Percentiles rank a stretch among this genome's conserved stretches.
These are phyloP conservation scores for Chlamydomonas sphaeroides DNA, from an alignment of 139 green algal genomes.

Conservation along the genomic window DNA sequence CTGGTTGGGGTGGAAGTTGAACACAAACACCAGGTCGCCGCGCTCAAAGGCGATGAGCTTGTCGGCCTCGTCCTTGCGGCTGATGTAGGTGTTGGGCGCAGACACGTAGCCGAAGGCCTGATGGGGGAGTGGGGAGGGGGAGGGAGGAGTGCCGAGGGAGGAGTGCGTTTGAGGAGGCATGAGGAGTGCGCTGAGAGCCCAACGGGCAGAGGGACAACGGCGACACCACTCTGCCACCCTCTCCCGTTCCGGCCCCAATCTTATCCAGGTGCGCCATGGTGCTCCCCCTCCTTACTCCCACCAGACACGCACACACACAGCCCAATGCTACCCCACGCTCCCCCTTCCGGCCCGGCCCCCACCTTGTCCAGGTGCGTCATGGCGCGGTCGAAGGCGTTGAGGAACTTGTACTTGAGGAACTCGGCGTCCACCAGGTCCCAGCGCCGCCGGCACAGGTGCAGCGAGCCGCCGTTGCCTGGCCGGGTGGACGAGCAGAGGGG, in stretches of 20 bases:
- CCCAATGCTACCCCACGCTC: too few relatives aligned
- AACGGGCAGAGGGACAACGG: too few relatives aligned
- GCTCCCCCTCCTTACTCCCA: too few relatives aligned
- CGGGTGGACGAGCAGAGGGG: background rate
- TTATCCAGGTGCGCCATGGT: constrained; percentile 97
- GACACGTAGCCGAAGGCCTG: constrained; percentile 53
- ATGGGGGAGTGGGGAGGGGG: background rate
- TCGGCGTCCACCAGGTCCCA: constrained; percentile 93
- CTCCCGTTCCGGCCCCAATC: too few relatives aligned
- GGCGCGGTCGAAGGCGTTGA: constrained; percentile 63
- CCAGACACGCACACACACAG: too few relatives aligned
- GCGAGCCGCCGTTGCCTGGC: constrained; percentile 89
- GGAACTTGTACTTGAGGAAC: constrained; percentile 92
- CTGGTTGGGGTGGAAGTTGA: constrained; percentile 99
- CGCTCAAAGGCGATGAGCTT: constrained; percentile 96
- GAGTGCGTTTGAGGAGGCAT: background rate
- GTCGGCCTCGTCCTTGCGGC: constrained; percentile 70
- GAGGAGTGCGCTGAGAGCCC: background rate
- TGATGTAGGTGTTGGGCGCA: constrained; percentile 83
- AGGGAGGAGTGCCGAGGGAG: background rate
- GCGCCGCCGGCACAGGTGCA: constrained; percentile 94
- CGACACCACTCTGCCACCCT: too few relatives aligned
- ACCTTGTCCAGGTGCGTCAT: constrained; percentile 96
- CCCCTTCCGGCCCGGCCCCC: too few relatives aligned
- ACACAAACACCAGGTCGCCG: constrained; percentile 99